Evolutionary conservation across 2,329 filamentous ascomycete genomes (phyloP).

Genomic region (Cordyceps pruinosa): DNA sequence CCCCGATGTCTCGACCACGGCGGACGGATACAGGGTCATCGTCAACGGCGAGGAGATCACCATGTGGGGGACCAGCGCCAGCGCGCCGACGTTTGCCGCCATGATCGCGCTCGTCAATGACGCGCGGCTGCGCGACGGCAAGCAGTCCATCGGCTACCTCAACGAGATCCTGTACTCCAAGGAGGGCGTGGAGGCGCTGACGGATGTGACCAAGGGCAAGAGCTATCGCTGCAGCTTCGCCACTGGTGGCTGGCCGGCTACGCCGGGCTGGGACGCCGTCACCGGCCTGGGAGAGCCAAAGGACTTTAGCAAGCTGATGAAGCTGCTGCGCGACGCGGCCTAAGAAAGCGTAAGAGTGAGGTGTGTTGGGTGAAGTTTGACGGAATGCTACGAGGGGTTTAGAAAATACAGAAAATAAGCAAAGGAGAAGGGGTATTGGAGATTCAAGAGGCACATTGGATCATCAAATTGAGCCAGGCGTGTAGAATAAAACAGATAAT

Average conservation of each 20-base stretch:
- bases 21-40: constrained; percentile 41
- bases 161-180: constrained; percentile 12
- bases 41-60: constrained; percentile 20
- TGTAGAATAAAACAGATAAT: too few species aligned
- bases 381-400: not conserved
- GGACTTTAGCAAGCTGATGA: constrained; percentile 8
- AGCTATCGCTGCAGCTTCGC: constrained; percentile 8
- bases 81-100: constrained; percentile 12
- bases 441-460: too few species aligned
- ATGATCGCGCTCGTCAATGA: constrained; percentile 13
- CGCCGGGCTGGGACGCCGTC: constrained; percentile 11
- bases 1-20: constrained; percentile 39
- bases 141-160: constrained; percentile 9
- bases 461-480: too few species aligned
- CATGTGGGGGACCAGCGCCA: constrained; percentile 18
- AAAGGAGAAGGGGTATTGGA: too few species aligned
- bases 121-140: constrained; percentile 7
- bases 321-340: not conserved
- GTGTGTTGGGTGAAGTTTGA: not conserved
- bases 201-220: not conserved
- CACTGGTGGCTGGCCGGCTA: constrained; percentile 8
- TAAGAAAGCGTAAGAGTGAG: not conserved
- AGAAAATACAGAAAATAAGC: too few species aligned
- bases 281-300: constrained; percentile 7
- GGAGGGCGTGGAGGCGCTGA: not conserved